Base-by-base conservation (phyloP, 164 flowering plant species). In the Protea cynaroides region DNA sequence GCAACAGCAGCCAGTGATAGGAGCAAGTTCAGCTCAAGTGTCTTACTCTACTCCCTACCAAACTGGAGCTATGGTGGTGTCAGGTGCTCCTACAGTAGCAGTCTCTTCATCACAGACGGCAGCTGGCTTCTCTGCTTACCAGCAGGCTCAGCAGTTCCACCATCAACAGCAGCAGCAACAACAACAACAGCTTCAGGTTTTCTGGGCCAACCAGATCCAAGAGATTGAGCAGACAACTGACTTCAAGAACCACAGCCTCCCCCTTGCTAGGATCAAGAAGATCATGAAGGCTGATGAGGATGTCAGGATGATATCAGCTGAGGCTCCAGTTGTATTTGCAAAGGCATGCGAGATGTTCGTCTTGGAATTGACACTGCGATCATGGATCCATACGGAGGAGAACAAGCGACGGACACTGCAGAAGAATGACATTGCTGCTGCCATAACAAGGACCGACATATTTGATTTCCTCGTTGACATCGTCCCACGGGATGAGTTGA, bases 281-380 rank as follows among this genome's bases (percentile, higher is more conserved):
- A 69, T 69, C 46, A 69, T 69, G 72, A 69, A 69, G 67, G 72
- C 72, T 6, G 72, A 69, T 25, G 72, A 69, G 63, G 72, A 69
- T 38, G 72, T 69, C 18, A 61, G 72, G 25, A 69, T 69, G 72
- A 69, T 69, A n/a, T 63, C 72, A 4, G 72, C 67, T 8, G 72
- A 69, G 67, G 72, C 72, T 38, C 72, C 72, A 1, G 72, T 69
- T 18, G 47, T 69, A 56, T 69, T 69, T 17, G 72, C 72, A 15
- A 69, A 69, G 63, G 72, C 72, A 6, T 69, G 72, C 0, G 72
- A 69, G 62, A 69, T 69, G 67, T 69, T 69, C 22, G 57, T 69
- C 49, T 58, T 69, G 72, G 72, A 69, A 11, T 23, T 69, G 58
- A 69, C 72, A 17, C 50, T 69, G 46, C 72, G 72, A 0, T 63